phyloP scores from a whole-genome alignment of 495 filamentous ascomycete genomes.

The Elasticomyces elasticus region DNA sequence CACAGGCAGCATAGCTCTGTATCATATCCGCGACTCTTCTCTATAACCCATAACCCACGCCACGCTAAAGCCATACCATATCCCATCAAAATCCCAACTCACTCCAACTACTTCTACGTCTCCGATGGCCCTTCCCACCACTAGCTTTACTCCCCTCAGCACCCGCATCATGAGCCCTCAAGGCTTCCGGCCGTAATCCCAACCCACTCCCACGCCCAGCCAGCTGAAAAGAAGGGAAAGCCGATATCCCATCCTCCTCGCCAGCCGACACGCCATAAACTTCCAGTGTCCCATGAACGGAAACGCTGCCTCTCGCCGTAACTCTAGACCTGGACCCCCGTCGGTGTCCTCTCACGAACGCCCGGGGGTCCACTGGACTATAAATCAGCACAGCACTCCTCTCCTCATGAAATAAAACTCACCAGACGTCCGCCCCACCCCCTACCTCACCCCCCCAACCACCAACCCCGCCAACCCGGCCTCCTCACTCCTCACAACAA shows the following conservation, averaged over 20 bases:
- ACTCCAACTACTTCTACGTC: not conserved
- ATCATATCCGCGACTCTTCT: too few species aligned
- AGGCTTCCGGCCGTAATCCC: not conserved
- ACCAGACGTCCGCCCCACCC: not conserved
- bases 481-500: slow-evolving; percentile 82
- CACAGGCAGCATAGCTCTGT: too few species aligned
- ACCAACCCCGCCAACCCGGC: slow-evolving; percentile 79
- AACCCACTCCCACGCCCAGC: not conserved
- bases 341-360: not conserved
- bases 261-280: not conserved
- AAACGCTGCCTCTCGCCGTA: not conserved
- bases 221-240: not conserved
- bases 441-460: slow-evolving; percentile 32
- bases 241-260: not conserved
- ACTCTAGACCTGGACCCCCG: not conserved
- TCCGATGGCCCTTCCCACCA: not conserved
- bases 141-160: not conserved
- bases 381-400: not conserved
- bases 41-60: too few species aligned
- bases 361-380: not conserved
- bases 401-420: not conserved
- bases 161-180: not conserved
- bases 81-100: slow-evolving; percentile 1
- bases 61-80: not conserved
- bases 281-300: not conserved